Base-by-base conservation (phyloP, 2,329 filamentous ascomycete genomes). In the Ilyonectria mors-panacis region DNA sequence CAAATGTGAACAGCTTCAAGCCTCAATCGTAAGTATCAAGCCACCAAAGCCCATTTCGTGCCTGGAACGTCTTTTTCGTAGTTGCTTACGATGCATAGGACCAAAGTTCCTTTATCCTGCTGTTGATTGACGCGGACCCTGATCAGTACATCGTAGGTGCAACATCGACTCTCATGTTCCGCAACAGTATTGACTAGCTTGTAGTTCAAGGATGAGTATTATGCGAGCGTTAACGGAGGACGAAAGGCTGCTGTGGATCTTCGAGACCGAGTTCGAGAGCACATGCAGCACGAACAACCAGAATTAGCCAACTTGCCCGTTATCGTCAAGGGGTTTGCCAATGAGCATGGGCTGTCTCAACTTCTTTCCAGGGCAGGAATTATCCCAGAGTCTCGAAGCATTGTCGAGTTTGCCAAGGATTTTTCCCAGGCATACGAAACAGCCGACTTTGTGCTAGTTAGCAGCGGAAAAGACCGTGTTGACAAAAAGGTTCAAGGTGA, bases 71-170 rank as follows among this genome's bases (percentile, higher is more conserved):
- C 8, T 15, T 2, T 35, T 5, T 19, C 23, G 6, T 21, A 17
- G 53, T 44, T 6, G 2, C 55, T 58, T 15, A 58, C 26, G 1
- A 26, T 6, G 8, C 17, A n/a, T 17, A 61, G 58, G 47, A 61
- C 10, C 15, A 28, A 2, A 53, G 35, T 26, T 53, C 47, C 10
- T 61, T 53, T 15, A 21, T 61, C 8, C 21, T 61, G 12, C 10
- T 61, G 21, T 23, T 61, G 58, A 37, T 61, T 35, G 58, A 61
- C 19, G 58, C 58, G 13, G 58, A 61, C 21, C 21, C 47, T 10
- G 58, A 61, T 33, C 10, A 15, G 7, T 61, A 61, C 33, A 33
- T 61, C 4, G 58, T 61, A 7, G 21, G 58, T 44, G 37, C 13
- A 42, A n/a, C 37, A 37, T 37, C 12, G 12, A 13, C 35, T 42